Percentiles rank a stretch among this genome's conserved stretches.
These are phyloP conservation scores for Erythrobasidium hasegawianum DNA, from an alignment of 1,284 basidiomycete species.

Conservation along the genomic window DNA sequence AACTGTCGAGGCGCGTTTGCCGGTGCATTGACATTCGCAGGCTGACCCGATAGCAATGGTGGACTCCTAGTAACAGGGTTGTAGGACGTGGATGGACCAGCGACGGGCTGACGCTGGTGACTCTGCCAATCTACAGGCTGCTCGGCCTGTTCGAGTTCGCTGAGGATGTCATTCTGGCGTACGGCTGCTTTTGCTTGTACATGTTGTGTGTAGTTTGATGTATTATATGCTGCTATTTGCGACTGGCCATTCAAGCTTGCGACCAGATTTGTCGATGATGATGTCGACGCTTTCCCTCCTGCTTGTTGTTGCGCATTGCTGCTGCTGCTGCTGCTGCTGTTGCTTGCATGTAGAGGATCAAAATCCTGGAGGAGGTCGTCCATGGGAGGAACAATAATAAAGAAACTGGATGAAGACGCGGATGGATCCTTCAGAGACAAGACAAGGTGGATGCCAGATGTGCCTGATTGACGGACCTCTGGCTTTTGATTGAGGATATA, in stretches of 20 bases:
- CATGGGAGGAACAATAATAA: background rate
- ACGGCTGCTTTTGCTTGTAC: conserved; percentile 16
- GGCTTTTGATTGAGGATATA: no score
- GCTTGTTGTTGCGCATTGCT: background rate
- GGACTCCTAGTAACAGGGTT: background rate
- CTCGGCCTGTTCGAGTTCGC: conserved; percentile 24
- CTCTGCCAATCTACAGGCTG: conserved; percentile 15
- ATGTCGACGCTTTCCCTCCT: background rate
- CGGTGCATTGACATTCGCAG: background rate
- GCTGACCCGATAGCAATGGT: background rate
- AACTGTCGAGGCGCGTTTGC: conserved; percentile 6
- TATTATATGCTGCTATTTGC: background rate
- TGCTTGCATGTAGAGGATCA: conserved; percentile 22
- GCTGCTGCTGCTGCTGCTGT: conserved; percentile 4
- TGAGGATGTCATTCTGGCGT: conserved; percentile 19
- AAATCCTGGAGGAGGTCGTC: conserved; percentile 30
- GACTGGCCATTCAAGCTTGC: background rate
- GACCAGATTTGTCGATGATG: background rate
- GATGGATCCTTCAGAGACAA: background rate
- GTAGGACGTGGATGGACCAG: background rate
- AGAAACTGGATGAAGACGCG: background rate
- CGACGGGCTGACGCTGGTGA: background rate
- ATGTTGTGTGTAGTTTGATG: no score
- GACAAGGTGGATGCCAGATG: no score
- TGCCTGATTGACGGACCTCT: no score